These are phyloP conservation scores for Phytophthora sansomeana DNA, from an alignment of 352 stramenopile genomes.

Conservation along the genomic window DNA sequence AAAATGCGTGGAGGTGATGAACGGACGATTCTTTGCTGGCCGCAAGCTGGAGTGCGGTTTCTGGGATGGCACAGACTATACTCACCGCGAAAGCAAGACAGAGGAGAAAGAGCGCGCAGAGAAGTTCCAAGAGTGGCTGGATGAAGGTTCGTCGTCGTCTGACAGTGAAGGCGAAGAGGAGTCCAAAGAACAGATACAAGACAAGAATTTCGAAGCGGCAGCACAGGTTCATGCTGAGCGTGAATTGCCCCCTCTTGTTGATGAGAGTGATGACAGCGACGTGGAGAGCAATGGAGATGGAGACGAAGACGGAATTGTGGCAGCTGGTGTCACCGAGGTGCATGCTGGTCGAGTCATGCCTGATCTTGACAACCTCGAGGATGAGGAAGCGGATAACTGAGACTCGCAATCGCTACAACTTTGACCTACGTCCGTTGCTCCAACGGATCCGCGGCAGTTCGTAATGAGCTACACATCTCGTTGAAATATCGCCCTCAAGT, in stretches of 20 bases:
- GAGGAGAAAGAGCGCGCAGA: constrained; percentile 90
- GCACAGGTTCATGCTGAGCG: constrained; percentile 32
- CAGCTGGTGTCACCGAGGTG: constrained; percentile 26
- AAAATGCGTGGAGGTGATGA: constrained; percentile 90
- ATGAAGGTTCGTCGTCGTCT: constrained; percentile 77
- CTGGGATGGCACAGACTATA: constrained; percentile 97
- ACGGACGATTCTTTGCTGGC: constrained; percentile 89
- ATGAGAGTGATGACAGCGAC: constrained; percentile 42
- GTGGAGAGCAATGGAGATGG: constrained; percentile 32
- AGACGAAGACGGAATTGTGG: constrained; percentile 24
- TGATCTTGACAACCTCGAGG: constrained; percentile 53
- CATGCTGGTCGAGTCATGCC: constrained; percentile 69
- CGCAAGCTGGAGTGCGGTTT: constrained; percentile 91
- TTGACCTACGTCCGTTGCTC: constrained; percentile 3
- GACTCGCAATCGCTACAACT: background rate
- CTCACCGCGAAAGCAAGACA: constrained; percentile 76
- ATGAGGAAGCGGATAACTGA: constrained; percentile 39
- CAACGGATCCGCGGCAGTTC: constrained; percentile 27
- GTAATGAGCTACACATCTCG: constrained; percentile 18
- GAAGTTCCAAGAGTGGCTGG: constrained; percentile 96
- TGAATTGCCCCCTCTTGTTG: constrained; percentile 34
- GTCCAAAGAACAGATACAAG: constrained; percentile 24
- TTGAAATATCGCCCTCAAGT: constrained; percentile 18
- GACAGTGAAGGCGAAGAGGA: constrained; percentile 57
- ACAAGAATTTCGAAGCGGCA: background rate